Percentiles rank a stretch among this genome's conserved stretches.
Conservation (phyloP, 768 basidiomycete species). For the Amanita pallidorosea region DNA sequence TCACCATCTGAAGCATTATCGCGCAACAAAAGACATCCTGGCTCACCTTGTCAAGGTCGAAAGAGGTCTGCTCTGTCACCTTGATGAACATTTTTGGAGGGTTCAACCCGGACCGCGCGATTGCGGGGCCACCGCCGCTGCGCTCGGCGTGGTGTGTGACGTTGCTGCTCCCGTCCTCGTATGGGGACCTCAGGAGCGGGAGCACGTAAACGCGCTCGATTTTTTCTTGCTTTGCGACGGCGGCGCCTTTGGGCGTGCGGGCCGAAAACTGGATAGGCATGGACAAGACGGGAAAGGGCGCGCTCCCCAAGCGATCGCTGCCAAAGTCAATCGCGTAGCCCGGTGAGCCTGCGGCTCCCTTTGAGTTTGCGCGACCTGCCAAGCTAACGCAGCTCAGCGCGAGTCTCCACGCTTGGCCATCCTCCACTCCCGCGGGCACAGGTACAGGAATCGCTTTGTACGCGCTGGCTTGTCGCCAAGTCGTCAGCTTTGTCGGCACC, state of each 20-base stretch:
- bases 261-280: conserved; percentile 46
- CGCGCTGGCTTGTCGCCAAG: conserved; percentile 53
- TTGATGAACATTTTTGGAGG: conserved; percentile 19
- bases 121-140: too few species aligned
- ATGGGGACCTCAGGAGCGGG: not conserved
- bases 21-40: not conserved
- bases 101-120: not conserved
- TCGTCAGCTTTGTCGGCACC: conserved; percentile 55
- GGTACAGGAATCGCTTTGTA: conserved; percentile 72
- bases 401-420: conserved; percentile 58
- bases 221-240: conserved; percentile 50
- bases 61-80: conserved; percentile 75
- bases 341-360: conserved; percentile 9
- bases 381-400: conserved; percentile 31
- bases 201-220: conserved; percentile 44
- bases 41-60: conserved; percentile 81
- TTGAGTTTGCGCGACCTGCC: not conserved
- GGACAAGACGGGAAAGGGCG: conserved; percentile 54
- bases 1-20: conserved; percentile 10
- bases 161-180: not conserved
- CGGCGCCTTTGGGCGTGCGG: conserved; percentile 15
- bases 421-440: conserved; percentile 38
- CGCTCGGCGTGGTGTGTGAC: not conserved
- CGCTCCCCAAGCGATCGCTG: conserved; percentile 26
- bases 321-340: conserved; percentile 28